Percentiles rank a stretch among this genome's conserved stretches.
phyloP scores from a whole-genome alignment of 345 rosid genomes.

The Stellera chamaejasme region DNA sequence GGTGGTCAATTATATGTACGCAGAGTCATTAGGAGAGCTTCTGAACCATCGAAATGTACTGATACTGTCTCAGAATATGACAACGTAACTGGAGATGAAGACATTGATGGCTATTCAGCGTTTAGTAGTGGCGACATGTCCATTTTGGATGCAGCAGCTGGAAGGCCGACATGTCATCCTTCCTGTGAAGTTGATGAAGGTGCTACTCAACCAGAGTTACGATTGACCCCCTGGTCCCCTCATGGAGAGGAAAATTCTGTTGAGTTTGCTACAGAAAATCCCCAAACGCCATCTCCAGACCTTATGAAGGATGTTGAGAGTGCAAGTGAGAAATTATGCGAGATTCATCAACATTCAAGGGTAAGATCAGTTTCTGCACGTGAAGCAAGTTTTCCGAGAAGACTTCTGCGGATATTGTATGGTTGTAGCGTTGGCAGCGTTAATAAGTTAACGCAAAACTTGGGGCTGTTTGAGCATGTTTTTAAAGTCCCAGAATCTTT shows the following conservation, averaged over 20 bases:
- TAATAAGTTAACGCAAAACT: not conserved
- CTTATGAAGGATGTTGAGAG: conserved; percentile 12
- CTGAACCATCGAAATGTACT: conserved; percentile 19
- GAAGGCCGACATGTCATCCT: conserved; percentile 4
- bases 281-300: conserved; percentile 2
- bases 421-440: conserved; percentile 20
- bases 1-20: conserved; percentile 34
- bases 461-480: conserved; percentile 6
- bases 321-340: conserved; percentile 6
- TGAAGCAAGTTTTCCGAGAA: conserved; percentile 30
- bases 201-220: conserved; percentile 12
- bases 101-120: conserved; percentile 7
- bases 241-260: not conserved
- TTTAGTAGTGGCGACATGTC: conserved; percentile 16
- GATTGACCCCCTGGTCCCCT: conserved; percentile 6
- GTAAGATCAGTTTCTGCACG: conserved; percentile 23
- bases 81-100: conserved; percentile 10
- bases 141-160: conserved; percentile 17
- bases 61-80: conserved; percentile 4
- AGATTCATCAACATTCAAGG: conserved; percentile 11
- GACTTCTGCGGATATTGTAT: conserved; percentile 40
- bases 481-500: conserved; percentile 9
- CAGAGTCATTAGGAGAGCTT: conserved; percentile 21
- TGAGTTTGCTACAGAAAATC: conserved; percentile 2
- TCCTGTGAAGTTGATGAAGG: conserved; percentile 12